Evolutionary conservation across 176 grass and related monocot genomes (phyloP).

Genomic region (Phragmites australis): DNA sequence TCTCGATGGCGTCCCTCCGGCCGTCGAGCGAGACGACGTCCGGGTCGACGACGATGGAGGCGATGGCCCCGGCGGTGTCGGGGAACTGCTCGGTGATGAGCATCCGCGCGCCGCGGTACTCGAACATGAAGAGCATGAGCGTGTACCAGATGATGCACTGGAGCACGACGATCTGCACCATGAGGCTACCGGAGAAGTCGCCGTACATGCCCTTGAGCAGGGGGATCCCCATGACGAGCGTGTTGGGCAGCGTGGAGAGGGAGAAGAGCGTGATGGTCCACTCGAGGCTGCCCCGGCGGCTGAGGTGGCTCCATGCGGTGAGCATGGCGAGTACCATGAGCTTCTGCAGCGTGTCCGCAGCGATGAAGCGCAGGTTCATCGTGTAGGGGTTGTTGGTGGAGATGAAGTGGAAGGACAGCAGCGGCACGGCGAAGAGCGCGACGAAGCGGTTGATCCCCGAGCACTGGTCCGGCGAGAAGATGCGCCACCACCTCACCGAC

Average conservation of each 20-base stretch:
- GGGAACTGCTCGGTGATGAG: slow-evolving; percentile 99
- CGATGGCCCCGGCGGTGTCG: slow-evolving; percentile 82
- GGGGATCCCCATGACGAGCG: slow-evolving; percentile 98
- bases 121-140: slow-evolving; percentile 98
- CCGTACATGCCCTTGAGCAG: slow-evolving; percentile 99
- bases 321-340: slow-evolving; percentile 93
- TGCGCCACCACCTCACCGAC: slow-evolving; percentile 95
- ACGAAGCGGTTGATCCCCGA: slow-evolving; percentile 99
- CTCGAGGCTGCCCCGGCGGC: slow-evolving; percentile 68
- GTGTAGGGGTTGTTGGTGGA: slow-evolving; percentile 92
- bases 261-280: slow-evolving; percentile 99
- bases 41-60: slow-evolving; percentile 89
- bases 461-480: slow-evolving; percentile 99
- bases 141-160: slow-evolving; percentile 99
- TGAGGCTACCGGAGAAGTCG: slow-evolving; percentile 72
- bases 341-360: slow-evolving; percentile 97
- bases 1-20: slow-evolving; percentile 71
- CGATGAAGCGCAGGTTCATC: slow-evolving; percentile 98
- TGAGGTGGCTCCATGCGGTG: slow-evolving; percentile 77
- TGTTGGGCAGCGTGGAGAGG: slow-evolving; percentile 97
- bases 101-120: slow-evolving; percentile 84
- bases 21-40: slow-evolving; percentile 91
- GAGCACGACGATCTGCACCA: slow-evolving; percentile 98
- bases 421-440: slow-evolving; percentile 92
- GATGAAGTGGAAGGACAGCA: slow-evolving; percentile 99